Evolutionary conservation across 768 basidiomycete genomes (phyloP), one percentile per base, ranked within the genome.

Genomic region (Serendipita vermifera): DNA sequence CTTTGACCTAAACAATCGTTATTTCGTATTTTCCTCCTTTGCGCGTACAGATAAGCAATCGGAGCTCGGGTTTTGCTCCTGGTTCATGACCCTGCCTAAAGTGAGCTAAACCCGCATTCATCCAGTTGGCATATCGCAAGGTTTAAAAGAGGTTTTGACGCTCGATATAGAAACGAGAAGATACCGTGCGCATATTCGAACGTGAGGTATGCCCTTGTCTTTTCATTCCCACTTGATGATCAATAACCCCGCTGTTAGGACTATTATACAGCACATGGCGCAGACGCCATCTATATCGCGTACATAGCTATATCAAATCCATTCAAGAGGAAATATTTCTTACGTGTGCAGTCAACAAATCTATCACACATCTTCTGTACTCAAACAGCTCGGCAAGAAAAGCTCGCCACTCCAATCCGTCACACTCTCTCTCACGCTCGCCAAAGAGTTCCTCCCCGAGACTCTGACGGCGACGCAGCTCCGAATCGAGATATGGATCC

Each of bases 381-480:
- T 99, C 69, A 94, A 94, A 68, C 86, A 88, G 65, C 80, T 96
- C 38, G 94, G 94, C 4, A 66, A 62, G 33, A 66, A 67, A 9
- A 58, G 63, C 2, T 64, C 66, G n/a, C 69, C 70, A 29, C 71
- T 96, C 1, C 82, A 88, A 0, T 84, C 82, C 55, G 90, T 96
- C 48, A 80, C 77, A 0, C 73, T 99, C 56, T 87, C 80, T 64
- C 70, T 75, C 57, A 79, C 77, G 14, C 79, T 90, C 15, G 92
- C 92, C 0, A 85, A 87, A 61, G 74, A 74, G 35, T 82, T 96
- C 59, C 70, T 99, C 39, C 73, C 96, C 27, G 94, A 98, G 46
- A 91, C 90, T 0, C 66, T 99, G 57, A 98, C 96, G 3, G 73
- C 78, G 29, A 87, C 82, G 68, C 94, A 98, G 69, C 77, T 99